phyloP scores from a whole-genome alignment of 2,329 filamentous ascomycete genomes.

The Rhinocladiella mackenziei region DNA sequence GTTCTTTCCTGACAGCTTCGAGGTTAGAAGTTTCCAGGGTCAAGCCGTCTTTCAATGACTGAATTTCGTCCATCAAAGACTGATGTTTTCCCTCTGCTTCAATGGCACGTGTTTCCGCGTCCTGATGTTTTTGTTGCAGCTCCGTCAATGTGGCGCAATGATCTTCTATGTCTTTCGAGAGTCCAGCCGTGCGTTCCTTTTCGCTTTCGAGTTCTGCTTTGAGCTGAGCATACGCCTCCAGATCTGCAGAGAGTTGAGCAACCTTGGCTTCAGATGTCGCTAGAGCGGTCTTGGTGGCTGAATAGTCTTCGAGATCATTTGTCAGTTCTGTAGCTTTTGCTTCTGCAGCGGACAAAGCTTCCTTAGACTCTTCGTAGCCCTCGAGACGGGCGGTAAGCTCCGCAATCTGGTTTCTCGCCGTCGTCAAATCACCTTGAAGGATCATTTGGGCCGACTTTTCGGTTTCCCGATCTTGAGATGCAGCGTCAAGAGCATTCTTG shows the following conservation, averaged over 20 bases:
- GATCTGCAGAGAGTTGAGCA: conserved; percentile 16
- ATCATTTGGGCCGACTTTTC: conserved; percentile 11
- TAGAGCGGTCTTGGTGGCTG: conserved; percentile 10
- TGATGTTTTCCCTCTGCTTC: conserved; percentile 11
- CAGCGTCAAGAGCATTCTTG: conserved; percentile 11
- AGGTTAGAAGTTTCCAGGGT: conserved; percentile 4
- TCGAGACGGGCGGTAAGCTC: conserved; percentile 15
- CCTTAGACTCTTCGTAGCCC: conserved; percentile 10
- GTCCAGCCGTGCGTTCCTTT: conserved; percentile 1
- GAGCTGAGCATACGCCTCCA: conserved; percentile 11
- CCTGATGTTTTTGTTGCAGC: conserved; percentile 9
- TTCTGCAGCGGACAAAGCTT: conserved; percentile 11
- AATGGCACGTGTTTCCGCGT: conserved; percentile 2
- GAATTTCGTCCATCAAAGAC: conserved; percentile 8
- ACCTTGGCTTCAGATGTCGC: conserved; percentile 15
- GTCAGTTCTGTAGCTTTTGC: conserved; percentile 16
- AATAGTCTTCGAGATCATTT: conserved; percentile 10
- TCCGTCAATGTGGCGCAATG: conserved; percentile 9
- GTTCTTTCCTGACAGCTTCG: conserved; percentile 1
- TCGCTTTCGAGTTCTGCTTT: conserved; percentile 9
- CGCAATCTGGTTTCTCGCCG: conserved; percentile 12
- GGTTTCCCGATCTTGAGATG: conserved; percentile 13
- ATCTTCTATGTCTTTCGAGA: conserved; percentile 11
- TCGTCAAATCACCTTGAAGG: conserved; percentile 14
- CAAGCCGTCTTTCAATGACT: conserved; percentile 12